A percentile compares a stretch with the other conserved stretches of the same genome.
Conservation (phyloP, 768 basidiomycete species). For the Roridomyces roridus region DNA sequence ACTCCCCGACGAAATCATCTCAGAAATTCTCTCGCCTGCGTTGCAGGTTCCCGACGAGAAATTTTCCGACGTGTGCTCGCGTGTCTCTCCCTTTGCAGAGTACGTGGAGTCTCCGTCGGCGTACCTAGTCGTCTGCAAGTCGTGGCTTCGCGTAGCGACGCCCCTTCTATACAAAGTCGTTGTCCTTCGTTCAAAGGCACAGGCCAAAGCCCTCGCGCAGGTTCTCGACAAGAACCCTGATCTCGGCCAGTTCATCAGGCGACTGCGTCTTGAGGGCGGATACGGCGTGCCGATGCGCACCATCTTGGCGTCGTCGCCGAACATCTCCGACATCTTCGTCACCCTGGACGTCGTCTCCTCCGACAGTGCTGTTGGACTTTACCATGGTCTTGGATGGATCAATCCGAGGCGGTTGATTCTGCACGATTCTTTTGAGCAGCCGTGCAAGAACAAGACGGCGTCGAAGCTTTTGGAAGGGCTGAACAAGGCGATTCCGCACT, state of each 20-base stretch:
- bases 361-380: constrained; percentile 5
- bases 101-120: neutral
- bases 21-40: constrained; percentile 19
- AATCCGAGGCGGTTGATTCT: too few relatives aligned
- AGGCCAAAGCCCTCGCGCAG: neutral
- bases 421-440: too few relatives aligned
- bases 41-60: constrained; percentile 12
- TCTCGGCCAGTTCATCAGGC: neutral
- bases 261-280: constrained; percentile 1
- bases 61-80: neutral
- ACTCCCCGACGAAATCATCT: constrained; percentile 19
- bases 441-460: too few relatives aligned
- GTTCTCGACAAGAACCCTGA: neutral
- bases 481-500: too few relatives aligned
- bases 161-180: neutral
- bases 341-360: neutral
- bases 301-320: neutral
- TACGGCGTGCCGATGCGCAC: constrained; percentile 1
- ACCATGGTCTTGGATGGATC: constrained; percentile 3
- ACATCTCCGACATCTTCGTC: neutral
- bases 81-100: neutral
- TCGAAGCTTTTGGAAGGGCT: too few relatives aligned
- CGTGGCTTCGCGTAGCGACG: neutral
- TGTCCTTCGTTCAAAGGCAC: neutral
- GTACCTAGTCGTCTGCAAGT: neutral